Base-by-base conservation (phyloP, 1,284 basidiomycete species). In the Rhodotorula sp. region DNA sequence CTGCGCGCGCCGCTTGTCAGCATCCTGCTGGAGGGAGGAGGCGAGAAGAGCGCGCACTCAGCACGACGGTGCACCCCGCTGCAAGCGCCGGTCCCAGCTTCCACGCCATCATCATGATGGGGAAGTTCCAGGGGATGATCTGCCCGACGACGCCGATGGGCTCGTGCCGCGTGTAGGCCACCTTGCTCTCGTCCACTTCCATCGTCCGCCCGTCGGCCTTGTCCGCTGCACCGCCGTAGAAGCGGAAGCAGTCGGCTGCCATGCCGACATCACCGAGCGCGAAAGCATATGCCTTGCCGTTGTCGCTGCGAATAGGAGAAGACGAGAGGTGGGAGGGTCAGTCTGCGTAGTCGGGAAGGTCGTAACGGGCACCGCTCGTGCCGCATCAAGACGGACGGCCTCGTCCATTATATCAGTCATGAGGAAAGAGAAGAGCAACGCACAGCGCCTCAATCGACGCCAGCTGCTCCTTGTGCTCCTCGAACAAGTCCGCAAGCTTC, bases 11-110 rank as follows among this genome's bases (percentile, higher is more conserved):
- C n/a, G n/a, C n/a, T n/a, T n/a, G n/a, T n/a, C n/a, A n/a, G n/a
- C n/a, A n/a, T n/a, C n/a, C n/a, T n/a, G n/a, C n/a, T n/a, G n/a
- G n/a, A 69, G 54, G 64, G 39, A 66, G 66, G 34, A 54, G 39
- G 48, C 56, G 57, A 64, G 48, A 36, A 56, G 12, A 5, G 50
- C 3, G 12, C 55, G 44, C 46, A 51, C 46, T 95, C 78, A 95
- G 83, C 73, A 96, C 85, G 78, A 96, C 85, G 39, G 87, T 83
- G 85, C 92, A 92, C 70, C 94, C 94, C 1, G 88, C 88, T 6
- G 92, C 92, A 64, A 95, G 86, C 25, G 93, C 91, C 19, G 91
- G 91, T 9, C 87, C 91, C 74, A 94, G 81, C 84, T 94, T 93
- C 91, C 91, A 92, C 55, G 78, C 78, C 22, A 91, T 92, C 92